A percentile compares a stretch with the other conserved stretches of the same genome.
Evolutionary conservation across 2,329 filamentous ascomycete genomes (phyloP).

Genomic region (Aspergillus aculeatinus): DNA sequence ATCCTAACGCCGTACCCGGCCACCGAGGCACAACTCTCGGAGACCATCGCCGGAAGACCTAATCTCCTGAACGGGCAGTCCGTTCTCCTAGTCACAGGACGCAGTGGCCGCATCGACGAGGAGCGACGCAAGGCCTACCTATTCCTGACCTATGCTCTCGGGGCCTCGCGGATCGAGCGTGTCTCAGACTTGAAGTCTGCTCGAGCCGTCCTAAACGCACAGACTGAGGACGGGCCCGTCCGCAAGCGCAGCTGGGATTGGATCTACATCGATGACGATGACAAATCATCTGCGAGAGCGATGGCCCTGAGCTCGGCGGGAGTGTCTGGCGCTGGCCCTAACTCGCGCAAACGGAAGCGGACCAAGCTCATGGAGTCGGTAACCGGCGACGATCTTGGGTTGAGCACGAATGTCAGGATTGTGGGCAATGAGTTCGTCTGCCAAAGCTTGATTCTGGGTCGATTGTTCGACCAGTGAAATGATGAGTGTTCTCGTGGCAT

Average conservation of each 20-base stretch:
- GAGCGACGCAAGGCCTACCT: constrained; percentile 70
- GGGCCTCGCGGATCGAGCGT: constrained; percentile 64
- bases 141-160: constrained; percentile 77
- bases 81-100: constrained; percentile 71
- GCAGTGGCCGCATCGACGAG: constrained; percentile 58
- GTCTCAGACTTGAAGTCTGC: constrained; percentile 68
- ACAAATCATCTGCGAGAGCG: constrained; percentile 53
- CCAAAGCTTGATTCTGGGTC: constrained; percentile 86
- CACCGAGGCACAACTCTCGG: constrained; percentile 53
- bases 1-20: constrained; percentile 63
- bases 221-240: constrained; percentile 46
- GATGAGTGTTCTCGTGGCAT: neutral
- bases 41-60: constrained; percentile 60
- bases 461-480: constrained; percentile 62
- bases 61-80: constrained; percentile 63
- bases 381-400: constrained; percentile 32
- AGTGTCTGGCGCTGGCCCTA: constrained; percentile 25
- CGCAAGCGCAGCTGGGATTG: constrained; percentile 61
- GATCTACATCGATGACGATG: constrained; percentile 72
- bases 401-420: constrained; percentile 58
- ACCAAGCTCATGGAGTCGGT: constrained; percentile 24
- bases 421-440: constrained; percentile 84
- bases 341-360: constrained; percentile 49
- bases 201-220: constrained; percentile 52
- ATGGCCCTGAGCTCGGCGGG: constrained; percentile 36